Percentiles rank a stretch among this genome's conserved stretches.
phyloP scores from a whole-genome alignment of 2,329 filamentous ascomycete species.

The Cladosporium velox region DNA sequence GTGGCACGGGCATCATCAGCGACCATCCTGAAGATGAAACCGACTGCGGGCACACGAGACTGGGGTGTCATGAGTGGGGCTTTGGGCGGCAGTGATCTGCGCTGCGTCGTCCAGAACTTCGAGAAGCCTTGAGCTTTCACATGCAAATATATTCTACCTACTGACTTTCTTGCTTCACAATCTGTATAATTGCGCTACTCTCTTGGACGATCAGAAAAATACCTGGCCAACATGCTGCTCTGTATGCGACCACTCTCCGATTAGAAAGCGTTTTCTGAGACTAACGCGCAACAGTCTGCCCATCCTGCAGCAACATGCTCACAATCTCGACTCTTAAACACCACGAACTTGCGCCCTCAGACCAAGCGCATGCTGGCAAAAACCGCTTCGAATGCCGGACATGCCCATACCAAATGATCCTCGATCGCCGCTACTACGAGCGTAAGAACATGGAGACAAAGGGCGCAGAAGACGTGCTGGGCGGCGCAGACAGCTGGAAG shows the following conservation, averaged over 20 bases:
- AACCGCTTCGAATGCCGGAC: conserved; percentile 95
- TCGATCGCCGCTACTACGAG: conserved; percentile 79
- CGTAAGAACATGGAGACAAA: conserved; percentile 78
- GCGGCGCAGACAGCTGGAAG: conserved; percentile 83
- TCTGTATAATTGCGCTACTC: background rate
- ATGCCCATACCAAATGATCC: conserved; percentile 87
- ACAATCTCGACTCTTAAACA: conserved; percentile 61
- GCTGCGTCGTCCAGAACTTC: conserved; percentile 12
- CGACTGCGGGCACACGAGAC: conserved; percentile 12
- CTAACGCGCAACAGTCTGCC: conserved; percentile 63
- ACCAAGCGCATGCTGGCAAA: conserved; percentile 43
- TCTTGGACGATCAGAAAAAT: background rate
- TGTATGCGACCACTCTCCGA: background rate
- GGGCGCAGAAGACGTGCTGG: conserved; percentile 86
- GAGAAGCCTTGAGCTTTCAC: conserved; percentile 20
- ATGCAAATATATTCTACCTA: conserved; percentile 11
- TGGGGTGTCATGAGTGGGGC: background rate
- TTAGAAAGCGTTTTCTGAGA: background rate
- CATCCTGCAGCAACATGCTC: conserved; percentile 80
- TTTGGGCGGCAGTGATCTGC: conserved; percentile 7
- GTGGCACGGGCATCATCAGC: conserved; percentile 16
- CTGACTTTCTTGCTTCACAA: background rate
- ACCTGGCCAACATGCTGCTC: conserved; percentile 6
- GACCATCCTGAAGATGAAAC: conserved; percentile 13
- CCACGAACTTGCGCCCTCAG: conserved; percentile 38